These are phyloP conservation scores for Eutrema salsugineum DNA, from an alignment of 441 rosid species.

Conservation along the genomic window DNA sequence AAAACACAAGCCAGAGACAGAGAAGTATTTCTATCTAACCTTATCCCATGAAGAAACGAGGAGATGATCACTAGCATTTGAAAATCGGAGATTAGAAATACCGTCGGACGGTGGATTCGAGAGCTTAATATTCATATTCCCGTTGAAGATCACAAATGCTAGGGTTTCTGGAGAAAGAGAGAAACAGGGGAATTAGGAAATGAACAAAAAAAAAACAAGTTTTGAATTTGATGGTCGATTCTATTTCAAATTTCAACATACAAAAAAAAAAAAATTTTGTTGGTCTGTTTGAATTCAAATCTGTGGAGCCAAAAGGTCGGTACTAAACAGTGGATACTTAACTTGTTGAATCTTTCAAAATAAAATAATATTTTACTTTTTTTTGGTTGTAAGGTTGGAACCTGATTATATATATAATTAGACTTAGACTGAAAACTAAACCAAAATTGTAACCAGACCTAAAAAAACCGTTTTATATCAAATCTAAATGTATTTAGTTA, in stretches of 20 bases:
- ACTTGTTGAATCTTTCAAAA: neutral
- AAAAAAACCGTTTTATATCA: neutral
- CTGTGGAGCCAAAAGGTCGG: neutral
- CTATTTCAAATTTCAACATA: neutral
- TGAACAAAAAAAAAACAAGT: slow-evolving; percentile 2
- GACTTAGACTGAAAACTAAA: neutral
- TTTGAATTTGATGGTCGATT: neutral
- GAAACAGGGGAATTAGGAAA: neutral
- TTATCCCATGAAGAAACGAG: slow-evolving; percentile 99
- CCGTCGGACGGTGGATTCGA: slow-evolving; percentile 80
- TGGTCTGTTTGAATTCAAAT: slow-evolving; percentile 4
- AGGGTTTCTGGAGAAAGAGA: slow-evolving; percentile 28
- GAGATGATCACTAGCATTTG: slow-evolving; percentile 91
- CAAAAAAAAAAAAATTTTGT: neutral
- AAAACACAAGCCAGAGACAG: neutral
- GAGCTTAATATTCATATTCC: slow-evolving; percentile 64
- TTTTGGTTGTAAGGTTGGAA: too few relatives aligned
- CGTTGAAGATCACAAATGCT: slow-evolving; percentile 6
- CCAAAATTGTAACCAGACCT: neutral
- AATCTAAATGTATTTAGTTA: neutral
- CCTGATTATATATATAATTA: too few relatives aligned
- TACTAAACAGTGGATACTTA: neutral
- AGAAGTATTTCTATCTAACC: slow-evolving; percentile 36
- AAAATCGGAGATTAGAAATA: slow-evolving; percentile 91
- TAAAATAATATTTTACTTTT: too few relatives aligned